Conservation (phyloP, 2,329 filamentous ascomycete genomes). For the Sphaceloma murrayae region DNA sequence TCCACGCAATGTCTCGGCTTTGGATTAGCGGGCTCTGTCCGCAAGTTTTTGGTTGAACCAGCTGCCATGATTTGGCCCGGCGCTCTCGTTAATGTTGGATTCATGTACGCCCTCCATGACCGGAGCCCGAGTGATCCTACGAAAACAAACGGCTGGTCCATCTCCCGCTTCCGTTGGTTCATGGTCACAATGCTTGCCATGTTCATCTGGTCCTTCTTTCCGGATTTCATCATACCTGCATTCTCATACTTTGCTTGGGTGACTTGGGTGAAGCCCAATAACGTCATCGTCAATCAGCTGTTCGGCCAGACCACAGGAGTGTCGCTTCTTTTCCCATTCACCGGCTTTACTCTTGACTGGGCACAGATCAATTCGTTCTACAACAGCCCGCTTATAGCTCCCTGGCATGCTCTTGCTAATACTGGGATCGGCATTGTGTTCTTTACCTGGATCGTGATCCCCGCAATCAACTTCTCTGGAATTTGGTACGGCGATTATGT, state of each 20-base stretch:
- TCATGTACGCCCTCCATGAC: conserved; percentile 56
- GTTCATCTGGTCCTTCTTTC: conserved; percentile 75
- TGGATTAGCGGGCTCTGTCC: conserved; percentile 70
- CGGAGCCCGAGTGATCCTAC: conserved; percentile 64
- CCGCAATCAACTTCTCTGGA: conserved; percentile 51
- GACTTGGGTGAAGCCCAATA: conserved; percentile 80
- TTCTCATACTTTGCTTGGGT: conserved; percentile 82
- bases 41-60: conserved; percentile 71
- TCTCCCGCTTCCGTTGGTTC: conserved; percentile 78
- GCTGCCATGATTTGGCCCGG: conserved; percentile 89
- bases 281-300: conserved; percentile 41
- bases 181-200: conserved; percentile 59
- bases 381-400: conserved; percentile 50
- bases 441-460: conserved; percentile 22
- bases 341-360: conserved; percentile 71
- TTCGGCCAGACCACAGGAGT: conserved; percentile 24
- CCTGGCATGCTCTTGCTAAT: conserved; percentile 30
- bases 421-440: conserved; percentile 21
- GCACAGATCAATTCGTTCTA: conserved; percentile 71
- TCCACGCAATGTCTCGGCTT: conserved; percentile 83
- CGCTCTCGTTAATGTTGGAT: conserved; percentile 83
- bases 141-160: conserved; percentile 59
- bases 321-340: conserved; percentile 23
- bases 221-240: conserved; percentile 70
- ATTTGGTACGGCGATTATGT: conserved; percentile 73